phyloP scores from a whole-genome alignment of 148 eudicot genomes.

The Silene conica region DNA sequence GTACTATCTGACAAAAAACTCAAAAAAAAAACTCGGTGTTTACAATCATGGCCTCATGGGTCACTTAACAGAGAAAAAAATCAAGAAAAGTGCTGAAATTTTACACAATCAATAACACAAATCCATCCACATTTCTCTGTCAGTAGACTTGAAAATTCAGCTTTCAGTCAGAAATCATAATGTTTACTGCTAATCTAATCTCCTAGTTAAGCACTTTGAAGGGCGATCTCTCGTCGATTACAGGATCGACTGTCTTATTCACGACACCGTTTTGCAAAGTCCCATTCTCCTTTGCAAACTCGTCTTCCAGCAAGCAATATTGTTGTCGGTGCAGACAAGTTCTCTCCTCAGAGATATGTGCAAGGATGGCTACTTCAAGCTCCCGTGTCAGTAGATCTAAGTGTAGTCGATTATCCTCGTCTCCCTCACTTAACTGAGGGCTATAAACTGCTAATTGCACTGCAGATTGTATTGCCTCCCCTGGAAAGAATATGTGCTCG shows the following conservation, averaged over 20 bases:
- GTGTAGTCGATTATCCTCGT: conserved; percentile 23
- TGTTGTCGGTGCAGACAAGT: conserved; percentile 6
- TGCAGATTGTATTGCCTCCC: too few relatives aligned
- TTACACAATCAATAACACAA: conserved; percentile 15
- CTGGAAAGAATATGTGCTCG: too few relatives aligned
- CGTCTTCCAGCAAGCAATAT: conserved; percentile 27
- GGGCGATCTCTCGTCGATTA: conserved; percentile 56
- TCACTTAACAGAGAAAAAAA: conserved; percentile 9
- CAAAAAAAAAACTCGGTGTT: conserved; percentile 5
- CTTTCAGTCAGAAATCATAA: conserved; percentile 11
- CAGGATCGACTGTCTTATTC: conserved; percentile 37
- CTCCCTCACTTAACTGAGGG: conserved; percentile 13
- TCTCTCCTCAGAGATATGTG: conserved; percentile 27
- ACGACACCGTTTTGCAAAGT: conserved; percentile 22
- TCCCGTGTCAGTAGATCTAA: conserved; percentile 26
- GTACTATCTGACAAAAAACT: too few relatives aligned
- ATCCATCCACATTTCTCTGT: conserved; percentile 6
- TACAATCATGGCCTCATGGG: conserved; percentile 4
- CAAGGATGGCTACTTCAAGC: conserved; percentile 27
- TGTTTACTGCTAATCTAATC: neutral
- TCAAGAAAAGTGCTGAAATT: conserved; percentile 10
- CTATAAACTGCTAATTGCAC: too few relatives aligned
- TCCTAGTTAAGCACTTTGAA: conserved; percentile 59
- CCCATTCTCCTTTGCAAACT: conserved; percentile 44
- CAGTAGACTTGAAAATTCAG: conserved; percentile 12